phyloP scores from a whole-genome alignment of 352 stramenopile species.

The Phytophthora europaea region DNA sequence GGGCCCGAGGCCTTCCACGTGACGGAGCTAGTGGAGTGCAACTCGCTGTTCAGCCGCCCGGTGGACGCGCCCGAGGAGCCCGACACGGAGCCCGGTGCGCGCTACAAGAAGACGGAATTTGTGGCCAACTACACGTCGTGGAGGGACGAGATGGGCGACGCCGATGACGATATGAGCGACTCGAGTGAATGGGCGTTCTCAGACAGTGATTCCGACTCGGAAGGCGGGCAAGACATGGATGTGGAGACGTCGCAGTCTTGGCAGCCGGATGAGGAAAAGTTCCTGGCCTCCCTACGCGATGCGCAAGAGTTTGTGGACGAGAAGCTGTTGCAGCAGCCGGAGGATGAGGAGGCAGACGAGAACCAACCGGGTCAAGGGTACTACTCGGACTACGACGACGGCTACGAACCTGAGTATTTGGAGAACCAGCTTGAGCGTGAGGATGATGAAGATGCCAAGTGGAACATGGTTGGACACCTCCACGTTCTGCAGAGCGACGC shows the following conservation, averaged over 20 bases:
- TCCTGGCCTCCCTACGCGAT: constrained; percentile 52
- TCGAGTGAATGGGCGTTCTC: constrained; percentile 74
- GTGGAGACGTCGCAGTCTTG: constrained; percentile 28
- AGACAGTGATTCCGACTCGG: constrained; percentile 68
- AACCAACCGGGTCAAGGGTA: constrained; percentile 72
- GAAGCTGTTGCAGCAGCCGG: constrained; percentile 46
- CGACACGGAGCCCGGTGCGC: constrained; percentile 60
- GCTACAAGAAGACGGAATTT: constrained; percentile 71
- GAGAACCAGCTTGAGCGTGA: constrained; percentile 30
- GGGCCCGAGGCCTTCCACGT: constrained; percentile 61
- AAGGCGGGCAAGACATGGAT: constrained; percentile 30
- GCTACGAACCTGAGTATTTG: constrained; percentile 37
- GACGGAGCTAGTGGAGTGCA: constrained; percentile 78
- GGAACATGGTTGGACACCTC: constrained; percentile 50
- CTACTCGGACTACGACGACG: constrained; percentile 75
- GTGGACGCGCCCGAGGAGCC: constrained; percentile 61
- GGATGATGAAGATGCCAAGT: constrained; percentile 67
- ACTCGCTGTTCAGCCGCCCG: constrained; percentile 39
- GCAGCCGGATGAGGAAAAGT: constrained; percentile 48
- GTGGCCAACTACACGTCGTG: constrained; percentile 65
- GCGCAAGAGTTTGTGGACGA: constrained; percentile 64
- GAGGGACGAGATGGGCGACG: constrained; percentile 45
- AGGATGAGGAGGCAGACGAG: constrained; percentile 51
- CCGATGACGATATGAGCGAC: constrained; percentile 58
- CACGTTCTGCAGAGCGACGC: constrained; percentile 41